Evolutionary conservation across 768 basidiomycete genomes (phyloP), one percentile per base, ranked within the genome.

Genomic region (Trametes villosa): DNA sequence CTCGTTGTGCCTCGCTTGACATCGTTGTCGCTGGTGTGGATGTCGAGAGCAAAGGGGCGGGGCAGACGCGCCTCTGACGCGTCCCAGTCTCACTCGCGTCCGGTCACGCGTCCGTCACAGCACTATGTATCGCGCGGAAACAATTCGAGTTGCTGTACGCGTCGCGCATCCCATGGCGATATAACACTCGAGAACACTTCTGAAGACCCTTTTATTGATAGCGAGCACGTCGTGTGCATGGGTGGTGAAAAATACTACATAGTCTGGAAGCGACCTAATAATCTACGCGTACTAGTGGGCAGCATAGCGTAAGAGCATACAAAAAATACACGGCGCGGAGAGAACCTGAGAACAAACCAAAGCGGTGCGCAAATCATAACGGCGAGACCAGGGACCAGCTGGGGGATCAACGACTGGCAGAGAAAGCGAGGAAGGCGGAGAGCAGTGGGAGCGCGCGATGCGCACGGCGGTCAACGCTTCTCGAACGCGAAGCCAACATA

Each of bases 401-500:
- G n/a, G 42, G 42, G n/a, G 20, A 44, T 9, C 4, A 5, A 12
- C n/a, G 42, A 20, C 3, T 22, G 20, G 20, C n/a, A 9, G 42
- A 6, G 22, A 24, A 24, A 7, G 42, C n/a, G n/a, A 5, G 42
- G 9, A 20, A 44, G 42, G 42, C n/a, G n/a, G 4, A 20, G 9
- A 20, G 22, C n/a, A 41, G 18, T 41, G 40, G n/a, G 18, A 11
- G 40, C 40, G 40, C 13, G 40, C 40, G 48, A 50, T 20, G n/a
- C 18, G 30, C 11, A 33, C 48, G 49, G 49, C 9, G 31, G 13
- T 63, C 53, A 66, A 2, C 72, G 72, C 75, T 91, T 96, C 73
- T 92, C 86, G 68, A 96, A 91, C 8, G 93, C 96, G 68, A 98
- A 98, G 3, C 88, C 96, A 65, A 96, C 84, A 67, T 98, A 98